Base-by-base conservation (phyloP, 2,329 filamentous ascomycete species). In the Nemania sp. region DNA sequence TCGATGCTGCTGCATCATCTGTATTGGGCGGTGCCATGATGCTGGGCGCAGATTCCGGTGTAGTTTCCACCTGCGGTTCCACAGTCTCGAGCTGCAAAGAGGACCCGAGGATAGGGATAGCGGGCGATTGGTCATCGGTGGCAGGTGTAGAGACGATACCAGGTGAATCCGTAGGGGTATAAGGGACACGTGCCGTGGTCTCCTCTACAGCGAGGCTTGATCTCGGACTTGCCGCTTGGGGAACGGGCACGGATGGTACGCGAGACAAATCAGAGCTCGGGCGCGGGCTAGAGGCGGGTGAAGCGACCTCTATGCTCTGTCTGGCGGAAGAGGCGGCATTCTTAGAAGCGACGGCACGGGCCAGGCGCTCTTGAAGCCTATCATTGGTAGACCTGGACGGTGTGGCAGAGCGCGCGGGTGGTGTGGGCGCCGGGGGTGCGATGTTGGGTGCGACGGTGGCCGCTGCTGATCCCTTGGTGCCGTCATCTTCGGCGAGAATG, bases 301-400 rank as follows among this genome's bases (percentile, higher is more conserved):
- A 76, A 7, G 71, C 55, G 21, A 64, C 51, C 48, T 74, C 72
- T 15, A 56, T 59, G 40, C 70, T 73, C 17, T 79, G 80, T 48
- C 81, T 82, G 7, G 80, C 46, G 17, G 71, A 79, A 25, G 82
- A 75, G 64, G 78, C 73, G n/a, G 80, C 77, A 59, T 82, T 84
- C 71, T 90, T 91, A 60, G 89, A 89, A 2, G 89, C 91, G 69
- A 97, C 86, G 32, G 93, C 95, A 71, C 91, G 91, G 32, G 94
- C 94, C 62, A 99, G 82, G 63, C 92, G 85, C 73, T 97, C 93
- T 73, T 97, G 93, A 45, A 99, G 80, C 54, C 92, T 87, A 69
- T 96, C 92, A 76, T 92, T 95, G 62, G 84, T 80, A 20, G 88
- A 83, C 71, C 89, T 84, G 52, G 89, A 87, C 56, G 83, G 76